A percentile compares a stretch with the other conserved stretches of the same genome.
Conservation (phyloP, 257 asterid genomes). For the Solanum pimpinellifolium region DNA sequence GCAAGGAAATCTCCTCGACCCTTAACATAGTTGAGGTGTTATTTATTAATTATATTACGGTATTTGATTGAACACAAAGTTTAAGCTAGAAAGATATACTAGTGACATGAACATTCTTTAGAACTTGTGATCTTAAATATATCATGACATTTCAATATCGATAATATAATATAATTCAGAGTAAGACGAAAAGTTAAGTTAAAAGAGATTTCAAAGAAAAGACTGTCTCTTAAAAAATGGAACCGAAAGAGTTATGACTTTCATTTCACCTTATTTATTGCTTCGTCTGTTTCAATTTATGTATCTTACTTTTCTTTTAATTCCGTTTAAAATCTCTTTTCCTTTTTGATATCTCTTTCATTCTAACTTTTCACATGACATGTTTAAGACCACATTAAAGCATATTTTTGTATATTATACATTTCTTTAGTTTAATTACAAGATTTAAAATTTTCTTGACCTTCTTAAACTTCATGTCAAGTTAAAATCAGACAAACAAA, state of each 20-base stretch:
- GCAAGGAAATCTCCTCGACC: not conserved
- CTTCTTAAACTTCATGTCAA: not conserved
- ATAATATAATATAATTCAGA: not conserved
- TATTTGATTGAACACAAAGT: not conserved
- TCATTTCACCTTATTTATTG: not conserved
- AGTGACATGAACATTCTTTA: not conserved
- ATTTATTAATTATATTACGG: not conserved
- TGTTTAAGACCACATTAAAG: not conserved
- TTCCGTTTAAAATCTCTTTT: not conserved
- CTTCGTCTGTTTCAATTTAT: not conserved
- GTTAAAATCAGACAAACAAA: not conserved
- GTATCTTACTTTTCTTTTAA: not conserved
- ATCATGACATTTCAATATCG: not conserved
- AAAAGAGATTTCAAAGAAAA: not conserved
- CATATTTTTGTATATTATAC: not conserved
- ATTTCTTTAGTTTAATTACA: not conserved
- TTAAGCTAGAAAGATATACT: not conserved
- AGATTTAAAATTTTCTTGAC: not conserved
- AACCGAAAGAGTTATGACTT: not conserved
- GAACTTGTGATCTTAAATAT: not conserved
- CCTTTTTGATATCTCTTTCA: not conserved
- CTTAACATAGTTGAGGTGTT: not conserved
- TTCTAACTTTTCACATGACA: not conserved
- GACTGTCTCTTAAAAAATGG: not conserved
- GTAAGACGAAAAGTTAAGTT: not conserved